These are phyloP conservation scores for Rhizopogon vesiculosus DNA, from an alignment of 768 basidiomycete genomes.

Conservation along the genomic window DNA sequence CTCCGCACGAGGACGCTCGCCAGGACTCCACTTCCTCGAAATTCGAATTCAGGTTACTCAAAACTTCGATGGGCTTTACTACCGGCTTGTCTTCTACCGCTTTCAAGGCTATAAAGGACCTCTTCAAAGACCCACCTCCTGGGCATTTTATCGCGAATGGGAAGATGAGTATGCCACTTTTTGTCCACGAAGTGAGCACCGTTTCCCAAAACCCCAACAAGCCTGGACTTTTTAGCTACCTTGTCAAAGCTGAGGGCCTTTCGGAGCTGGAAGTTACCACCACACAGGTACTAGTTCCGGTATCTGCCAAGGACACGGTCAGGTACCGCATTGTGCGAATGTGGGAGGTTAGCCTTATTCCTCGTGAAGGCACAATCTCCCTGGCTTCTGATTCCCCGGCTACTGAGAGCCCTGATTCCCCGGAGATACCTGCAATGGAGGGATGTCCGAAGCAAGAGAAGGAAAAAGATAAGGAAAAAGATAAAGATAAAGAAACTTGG, in stretches of 20 bases:
- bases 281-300: slow-evolving; percentile 5
- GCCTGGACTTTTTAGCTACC: slow-evolving; percentile 8
- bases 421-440: background rate
- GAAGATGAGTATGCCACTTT: slow-evolving; percentile 15
- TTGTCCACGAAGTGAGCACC: slow-evolving; percentile 6
- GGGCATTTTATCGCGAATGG: slow-evolving; percentile 26
- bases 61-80: slow-evolving; percentile 4
- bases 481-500: background rate
- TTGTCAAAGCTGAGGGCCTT: slow-evolving; percentile 15
- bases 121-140: slow-evolving; percentile 19
- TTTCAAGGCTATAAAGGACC: slow-evolving; percentile 12
- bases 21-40: background rate
- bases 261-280: slow-evolving; percentile 12
- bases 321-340: slow-evolving; percentile 14
- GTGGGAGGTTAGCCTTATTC: slow-evolving; percentile 11
- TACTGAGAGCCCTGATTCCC: background rate
- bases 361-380: background rate
- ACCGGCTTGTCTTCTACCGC: slow-evolving; percentile 11
- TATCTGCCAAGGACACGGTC: slow-evolving; percentile 1
- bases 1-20: background rate
- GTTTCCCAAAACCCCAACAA: background rate
- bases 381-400: background rate
- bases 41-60: slow-evolving; percentile 7
- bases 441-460: background rate
- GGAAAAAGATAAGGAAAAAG: background rate